Evolutionary conservation across 441 rosid species (phyloP), one percentile per base, ranked within the genome.

Genomic region (Erodium moschatum): DNA sequence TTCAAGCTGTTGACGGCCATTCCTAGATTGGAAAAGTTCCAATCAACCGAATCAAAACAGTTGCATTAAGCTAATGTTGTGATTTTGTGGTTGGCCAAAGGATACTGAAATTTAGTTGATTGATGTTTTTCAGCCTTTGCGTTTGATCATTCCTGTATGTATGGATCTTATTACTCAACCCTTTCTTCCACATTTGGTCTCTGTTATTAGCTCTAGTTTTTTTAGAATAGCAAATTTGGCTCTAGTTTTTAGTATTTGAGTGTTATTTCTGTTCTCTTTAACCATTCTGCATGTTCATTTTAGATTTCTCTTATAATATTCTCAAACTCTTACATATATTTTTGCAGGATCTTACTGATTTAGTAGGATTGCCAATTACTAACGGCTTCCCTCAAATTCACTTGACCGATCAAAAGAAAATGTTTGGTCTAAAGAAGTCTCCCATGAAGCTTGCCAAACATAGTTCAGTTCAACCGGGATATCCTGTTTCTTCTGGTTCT

Each of bases 381-480:
- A n/a, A 9, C 75, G 18, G 68, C 21, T 29, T 72, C 31, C 42
- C 62, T 67, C 67, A 40, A 61, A 58, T 48, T 61, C 20, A n/a
- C 75, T 63, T 10, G 31, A 3, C 35, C 62, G 61, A 12, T 54
- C 48, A 42, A 29, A 40, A 52, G 73, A 85, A 72, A 64, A 89
- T 92, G 96, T 80, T 77, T 71, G 81, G 80, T 58, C 79, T 74
- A 40, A 90, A 75, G 81, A 90, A 82, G 74, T 84, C 86, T 67
- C 87, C 82, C 20, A 19, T 81, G 64, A 84, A 78, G 81, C 76
- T 67, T 70, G 52, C 69, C 38, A 86, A 82, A 70, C 90, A 80
- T 52, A 75, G 73, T 29, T 29, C 31, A 29, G 31, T 29, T 29
- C 31, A 29, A 29, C 31, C 31, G 0, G 31, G 31, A 29, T 29